Evolutionary conservation across 202 grass and related monocot species (phyloP), one percentile per base, ranked within the genome.

Genomic region (Brachypodium distachyon): DNA sequence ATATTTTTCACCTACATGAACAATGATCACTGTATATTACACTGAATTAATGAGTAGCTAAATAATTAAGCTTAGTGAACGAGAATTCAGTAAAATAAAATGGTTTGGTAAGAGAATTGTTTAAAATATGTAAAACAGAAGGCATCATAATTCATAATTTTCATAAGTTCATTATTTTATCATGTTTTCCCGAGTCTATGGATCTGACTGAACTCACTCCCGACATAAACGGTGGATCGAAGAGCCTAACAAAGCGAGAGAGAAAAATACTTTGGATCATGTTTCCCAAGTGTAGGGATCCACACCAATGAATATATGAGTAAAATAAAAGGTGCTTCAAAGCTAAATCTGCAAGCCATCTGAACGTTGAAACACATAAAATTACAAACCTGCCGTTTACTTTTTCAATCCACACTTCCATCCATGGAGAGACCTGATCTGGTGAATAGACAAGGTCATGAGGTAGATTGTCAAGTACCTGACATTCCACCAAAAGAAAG

Each of bases 381-480:
- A 33, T 44, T n/a, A 87, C 83, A 83, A 81, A 98, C 95, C 89
- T 92, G 58, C 81, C 70, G 3, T 86, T 77, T 71, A 74, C 49
- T 86, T 90, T 90, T 69, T 94, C 86, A 69, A 98, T 85, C 91
- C 95, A 94, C 74, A 98, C 95, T 87, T 98, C 91, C 95, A 92
- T 94, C 95, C 89, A 94, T 81, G 82, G 82, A 84, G 89, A 92
- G 44, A 86, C 85, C 65, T 92, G 95, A 86, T 94, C 87, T 88
- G 85, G 83, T 58, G 91, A 90, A 92, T 92, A 94, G 34, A 92
- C 82, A 85, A 98, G 91, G 77, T 98, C 95, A 88, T 98, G 95
- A 39, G 89, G 95, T 56, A 94, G 87, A 88, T 98, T 98, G 83
- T 98, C 95, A 87, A 98, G 95, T 82, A 98, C 95, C 95, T 98